Conservation (phyloP, 2,329 filamentous ascomycete species). For the Grosmannia penicillata region DNA sequence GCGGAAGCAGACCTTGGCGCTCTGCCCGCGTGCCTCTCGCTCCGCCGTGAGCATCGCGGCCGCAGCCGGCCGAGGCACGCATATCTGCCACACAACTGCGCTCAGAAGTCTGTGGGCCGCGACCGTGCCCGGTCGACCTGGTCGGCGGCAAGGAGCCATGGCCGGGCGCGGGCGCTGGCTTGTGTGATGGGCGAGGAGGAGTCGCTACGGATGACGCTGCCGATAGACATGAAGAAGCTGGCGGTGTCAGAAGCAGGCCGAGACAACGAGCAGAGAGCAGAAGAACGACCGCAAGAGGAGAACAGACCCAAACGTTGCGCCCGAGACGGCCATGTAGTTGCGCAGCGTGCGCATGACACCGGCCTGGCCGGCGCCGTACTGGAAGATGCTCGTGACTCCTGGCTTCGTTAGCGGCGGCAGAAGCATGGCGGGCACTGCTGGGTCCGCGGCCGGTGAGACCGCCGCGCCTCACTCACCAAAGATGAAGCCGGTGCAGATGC, state of each 20-base stretch:
- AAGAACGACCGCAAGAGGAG: neutral
- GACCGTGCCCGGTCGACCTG: slow-evolving; percentile 23
- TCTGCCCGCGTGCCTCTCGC: too few relatives aligned
- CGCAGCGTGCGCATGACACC: slow-evolving; percentile 88
- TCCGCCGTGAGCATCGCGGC: too few relatives aligned
- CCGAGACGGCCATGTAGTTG: slow-evolving; percentile 92
- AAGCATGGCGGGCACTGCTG: too few relatives aligned
- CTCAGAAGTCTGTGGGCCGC: neutral
- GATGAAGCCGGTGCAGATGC: slow-evolving; percentile 93
- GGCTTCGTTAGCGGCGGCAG: slow-evolving; percentile 4
- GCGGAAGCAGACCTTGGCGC: too few relatives aligned
- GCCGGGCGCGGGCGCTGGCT: slow-evolving; percentile 55
- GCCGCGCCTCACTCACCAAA: slow-evolving; percentile 48
- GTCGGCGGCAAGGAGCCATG: slow-evolving; percentile 46
- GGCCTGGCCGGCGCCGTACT: slow-evolving; percentile 84
- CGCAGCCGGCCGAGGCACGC: too few relatives aligned
- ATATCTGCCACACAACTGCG: too few relatives aligned
- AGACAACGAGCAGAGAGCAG: neutral
- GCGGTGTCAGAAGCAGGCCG: slow-evolving; percentile 2
- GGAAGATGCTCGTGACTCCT: slow-evolving; percentile 90
- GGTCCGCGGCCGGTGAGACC: too few relatives aligned
- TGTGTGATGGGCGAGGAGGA: slow-evolving; percentile 56
- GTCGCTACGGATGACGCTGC: slow-evolving; percentile 89
- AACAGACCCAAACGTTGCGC: slow-evolving; percentile 83
- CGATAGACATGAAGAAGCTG: slow-evolving; percentile 97